Base-by-base conservation (phyloP, 2,329 filamentous ascomycete species). In the Xylariaceae sp. region DNA sequence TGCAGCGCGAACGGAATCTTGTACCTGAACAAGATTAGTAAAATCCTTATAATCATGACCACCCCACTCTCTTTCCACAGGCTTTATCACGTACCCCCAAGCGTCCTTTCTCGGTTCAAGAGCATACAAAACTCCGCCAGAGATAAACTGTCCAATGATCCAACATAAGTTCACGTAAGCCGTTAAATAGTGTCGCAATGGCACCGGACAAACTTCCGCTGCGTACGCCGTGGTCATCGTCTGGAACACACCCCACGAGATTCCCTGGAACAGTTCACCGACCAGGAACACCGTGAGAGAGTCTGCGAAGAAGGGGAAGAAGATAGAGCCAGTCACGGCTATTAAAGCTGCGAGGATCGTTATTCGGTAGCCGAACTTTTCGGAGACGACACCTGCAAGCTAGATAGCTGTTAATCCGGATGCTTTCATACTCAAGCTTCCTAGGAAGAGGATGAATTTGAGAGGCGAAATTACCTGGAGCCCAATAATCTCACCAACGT, bases 401-500 rank as follows among this genome's bases (percentile, higher is more conserved):
- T 65, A 43, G 1, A 14, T 19, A 11, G 15, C 3, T 52, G 22
- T 42, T n/a, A n/a, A n/a, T n/a, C n/a, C n/a, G n/a, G n/a, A n/a
- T n/a, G n/a, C n/a, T n/a, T n/a, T n/a, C n/a, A n/a, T n/a, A n/a
- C n/a, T 19, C 18, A 15, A 39, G 48, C 9, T 18, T n/a, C 10
- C 15, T 15, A 11, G 2, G n/a, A 22, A 12, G 39, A 14, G 22
- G 14, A 35, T n/a, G 38, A 11, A 10, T 15, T 6, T 4, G 15
- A 15, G 18, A 18, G n/a, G n/a, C n/a, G n/a, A 18, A 39, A 44
- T 33, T 70, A 66, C 41, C 52, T 65, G 62, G n/a, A 75, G 62
- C 0, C 75, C 75, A 4, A 76, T 51, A n/a, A 78, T 74, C 42
- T 72, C 68, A 6, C 75, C 75, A 1, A 73, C 69, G 17, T 69